These are phyloP conservation scores for Apocynum venetum DNA, from an alignment of 257 asterid genomes.

Conservation along the genomic window DNA sequence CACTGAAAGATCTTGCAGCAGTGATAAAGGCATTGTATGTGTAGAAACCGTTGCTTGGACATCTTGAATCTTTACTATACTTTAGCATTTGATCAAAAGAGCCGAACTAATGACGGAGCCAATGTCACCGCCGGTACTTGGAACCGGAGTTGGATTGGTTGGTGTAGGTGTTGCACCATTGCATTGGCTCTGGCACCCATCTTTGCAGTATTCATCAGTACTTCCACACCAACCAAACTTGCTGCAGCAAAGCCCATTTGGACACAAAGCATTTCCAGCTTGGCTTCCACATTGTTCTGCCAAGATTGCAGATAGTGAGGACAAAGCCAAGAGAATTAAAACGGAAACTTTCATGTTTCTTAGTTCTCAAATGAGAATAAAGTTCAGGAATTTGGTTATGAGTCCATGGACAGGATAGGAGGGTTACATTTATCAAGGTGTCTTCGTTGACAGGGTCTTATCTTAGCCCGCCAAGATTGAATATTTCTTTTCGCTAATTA, in stretches of 20 bases:
- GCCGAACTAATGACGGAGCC: conserved; percentile 1
- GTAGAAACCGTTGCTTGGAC: conserved; percentile 16
- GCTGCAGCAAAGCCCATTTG: conserved; percentile 32
- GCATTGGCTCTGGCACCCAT: conserved; percentile 34
- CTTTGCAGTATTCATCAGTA: conserved; percentile 14
- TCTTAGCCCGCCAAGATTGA: too few relatives aligned
- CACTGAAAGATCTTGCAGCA: conserved; percentile 16
- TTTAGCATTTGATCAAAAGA: conserved; percentile 12
- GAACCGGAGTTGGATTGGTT: conserved; percentile 9
- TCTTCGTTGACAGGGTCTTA: too few relatives aligned
- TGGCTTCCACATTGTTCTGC: conserved; percentile 34
- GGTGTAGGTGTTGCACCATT: conserved; percentile 12
- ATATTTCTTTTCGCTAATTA: too few relatives aligned
- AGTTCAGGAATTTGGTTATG: too few relatives aligned
- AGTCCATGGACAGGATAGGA: too few relatives aligned
- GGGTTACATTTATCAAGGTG: too few relatives aligned
- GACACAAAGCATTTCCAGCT: conserved; percentile 34
- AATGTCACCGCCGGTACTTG: conserved; percentile 4
- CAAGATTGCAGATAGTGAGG: background rate
- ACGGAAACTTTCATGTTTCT: conserved; percentile 17
- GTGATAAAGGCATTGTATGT: conserved; percentile 19
- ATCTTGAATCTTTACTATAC: conserved; percentile 12
- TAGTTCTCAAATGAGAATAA: background rate
- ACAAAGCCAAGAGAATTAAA: conserved; percentile 1
- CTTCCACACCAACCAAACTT: conserved; percentile 28